Percentiles rank a stretch among this genome's conserved stretches.
These are phyloP conservation scores for Trifolium pratense DNA, from an alignment of 306 rosid genomes.

Conservation along the genomic window DNA sequence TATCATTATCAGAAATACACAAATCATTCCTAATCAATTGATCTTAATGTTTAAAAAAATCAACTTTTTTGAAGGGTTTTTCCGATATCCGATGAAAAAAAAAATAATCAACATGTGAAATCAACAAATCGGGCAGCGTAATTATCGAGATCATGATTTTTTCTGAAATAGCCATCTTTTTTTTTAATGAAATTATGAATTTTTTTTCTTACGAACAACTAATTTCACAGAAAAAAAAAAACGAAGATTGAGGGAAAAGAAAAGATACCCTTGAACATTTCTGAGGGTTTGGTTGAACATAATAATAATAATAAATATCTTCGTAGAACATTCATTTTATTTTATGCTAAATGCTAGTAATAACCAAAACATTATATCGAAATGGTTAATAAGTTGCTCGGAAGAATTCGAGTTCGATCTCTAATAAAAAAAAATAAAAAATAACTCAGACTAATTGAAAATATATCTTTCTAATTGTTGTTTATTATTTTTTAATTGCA, in stretches of 20 bases:
- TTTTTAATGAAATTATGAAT: conserved; percentile 35
- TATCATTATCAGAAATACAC: conserved; percentile 32
- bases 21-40: conserved; percentile 23
- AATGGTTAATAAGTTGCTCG: too few species aligned
- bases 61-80: conserved; percentile 17
- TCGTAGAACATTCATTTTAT: too few species aligned
- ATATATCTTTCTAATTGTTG: too few species aligned
- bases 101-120: conserved; percentile 35
- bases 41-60: conserved; percentile 4
- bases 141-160: conserved; percentile 35
- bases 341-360: too few species aligned
- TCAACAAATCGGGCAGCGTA: conserved; percentile 23
- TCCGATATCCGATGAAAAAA: conserved; percentile 23
- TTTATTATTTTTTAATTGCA: too few species aligned
- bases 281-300: conserved; percentile 92
- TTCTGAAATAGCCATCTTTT: neutral
- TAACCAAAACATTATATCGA: too few species aligned
- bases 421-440: too few species aligned
- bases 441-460: too few species aligned
- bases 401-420: too few species aligned
- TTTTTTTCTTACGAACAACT: too few species aligned
- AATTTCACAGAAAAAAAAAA: conserved; percentile 18
- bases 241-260: neutral
- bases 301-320: too few species aligned
- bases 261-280: conserved; percentile 86